A percentile compares a stretch with the other conserved stretches of the same genome.
Conservation (phyloP, 257 asterid genomes). For the Ilex asprella region DNA sequence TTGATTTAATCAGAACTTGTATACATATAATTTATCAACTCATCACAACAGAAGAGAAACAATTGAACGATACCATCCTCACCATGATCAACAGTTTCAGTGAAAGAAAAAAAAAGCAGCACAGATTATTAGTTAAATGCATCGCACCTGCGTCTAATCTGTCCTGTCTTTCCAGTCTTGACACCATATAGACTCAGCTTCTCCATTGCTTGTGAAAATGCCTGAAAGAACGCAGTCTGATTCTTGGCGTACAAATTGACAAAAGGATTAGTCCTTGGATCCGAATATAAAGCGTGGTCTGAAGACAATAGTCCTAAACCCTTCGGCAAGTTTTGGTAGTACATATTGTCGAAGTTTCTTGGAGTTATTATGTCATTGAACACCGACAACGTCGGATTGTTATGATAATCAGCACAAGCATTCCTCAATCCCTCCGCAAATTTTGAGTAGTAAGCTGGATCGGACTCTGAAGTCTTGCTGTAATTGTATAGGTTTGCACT, state of each 20-base stretch:
- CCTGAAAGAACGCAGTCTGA: slow-evolving; percentile 59
- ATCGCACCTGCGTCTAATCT: slow-evolving; percentile 88
- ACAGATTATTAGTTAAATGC: slow-evolving; percentile 34
- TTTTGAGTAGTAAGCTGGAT: slow-evolving; percentile 61
- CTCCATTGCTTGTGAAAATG: slow-evolving; percentile 75
- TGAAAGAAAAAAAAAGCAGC: too few species aligned
- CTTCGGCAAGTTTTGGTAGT: slow-evolving; percentile 50
- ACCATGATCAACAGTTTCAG: too few species aligned
- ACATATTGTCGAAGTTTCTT: slow-evolving; percentile 60
- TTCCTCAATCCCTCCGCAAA: slow-evolving; percentile 49
- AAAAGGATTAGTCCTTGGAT: slow-evolving; percentile 41
- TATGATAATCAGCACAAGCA: slow-evolving; percentile 54
- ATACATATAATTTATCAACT: too few species aligned
- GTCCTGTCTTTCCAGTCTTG: slow-evolving; percentile 64
- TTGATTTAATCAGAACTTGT: too few species aligned
- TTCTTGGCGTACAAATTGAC: slow-evolving; percentile 51
- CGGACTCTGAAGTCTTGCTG: slow-evolving; percentile 40
- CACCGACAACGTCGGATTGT: slow-evolving; percentile 68
- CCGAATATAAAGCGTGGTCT: slow-evolving; percentile 56
- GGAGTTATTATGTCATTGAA: slow-evolving; percentile 77
- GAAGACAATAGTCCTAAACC: slow-evolving; percentile 70
- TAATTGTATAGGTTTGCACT: slow-evolving; percentile 56
- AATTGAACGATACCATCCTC: too few species aligned
- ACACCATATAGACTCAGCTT: slow-evolving; percentile 62
- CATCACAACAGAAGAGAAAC: too few species aligned